A percentile compares a stretch with the other conserved stretches of the same genome.
Conservation (phyloP, 1,139 yeast species). For the Saccharomycopsis phalli region DNA sequence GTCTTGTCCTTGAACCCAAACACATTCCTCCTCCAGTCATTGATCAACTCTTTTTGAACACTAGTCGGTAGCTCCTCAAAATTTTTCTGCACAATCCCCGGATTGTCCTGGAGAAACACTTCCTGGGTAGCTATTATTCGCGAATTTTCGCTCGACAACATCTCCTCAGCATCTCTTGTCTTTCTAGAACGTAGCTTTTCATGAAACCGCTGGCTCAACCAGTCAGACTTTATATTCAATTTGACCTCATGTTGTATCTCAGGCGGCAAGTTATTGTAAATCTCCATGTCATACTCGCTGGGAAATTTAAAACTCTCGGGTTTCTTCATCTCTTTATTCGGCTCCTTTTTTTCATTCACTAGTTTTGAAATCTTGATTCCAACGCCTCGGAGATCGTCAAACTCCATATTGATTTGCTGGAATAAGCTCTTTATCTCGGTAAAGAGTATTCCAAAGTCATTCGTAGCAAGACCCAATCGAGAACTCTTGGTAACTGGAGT, state of each 20-base stretch:
- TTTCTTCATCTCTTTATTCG: conserved; percentile 23
- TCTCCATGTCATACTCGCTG: conserved; percentile 42
- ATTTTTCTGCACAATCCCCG: conserved; percentile 6
- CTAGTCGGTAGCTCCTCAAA: conserved; percentile 14
- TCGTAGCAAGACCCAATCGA: conserved; percentile 54
- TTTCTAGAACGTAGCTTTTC: conserved; percentile 4
- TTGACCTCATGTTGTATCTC: conserved; percentile 43
- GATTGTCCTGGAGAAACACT: conserved; percentile 12
- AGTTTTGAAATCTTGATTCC: conserved; percentile 60
- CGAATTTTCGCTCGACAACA: background rate
- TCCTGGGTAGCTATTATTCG: conserved; percentile 11
- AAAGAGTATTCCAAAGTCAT: conserved; percentile 52
- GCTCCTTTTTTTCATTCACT: conserved; percentile 34
- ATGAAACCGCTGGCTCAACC: conserved; percentile 4
- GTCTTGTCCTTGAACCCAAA: conserved; percentile 13
- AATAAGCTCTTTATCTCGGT: conserved; percentile 52
- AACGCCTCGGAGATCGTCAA: conserved; percentile 67
- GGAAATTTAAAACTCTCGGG: conserved; percentile 23
- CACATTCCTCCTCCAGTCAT: conserved; percentile 12
- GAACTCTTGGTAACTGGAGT: conserved; percentile 53
- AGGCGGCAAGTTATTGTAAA: conserved; percentile 45
- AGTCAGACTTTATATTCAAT: conserved; percentile 31
- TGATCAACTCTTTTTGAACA: conserved; percentile 10
- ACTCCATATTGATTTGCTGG: conserved; percentile 48
- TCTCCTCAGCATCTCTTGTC: background rate